These are phyloP conservation scores for Calophaca sinica DNA, from an alignment of 306 rosid genomes.

Conservation along the genomic window DNA sequence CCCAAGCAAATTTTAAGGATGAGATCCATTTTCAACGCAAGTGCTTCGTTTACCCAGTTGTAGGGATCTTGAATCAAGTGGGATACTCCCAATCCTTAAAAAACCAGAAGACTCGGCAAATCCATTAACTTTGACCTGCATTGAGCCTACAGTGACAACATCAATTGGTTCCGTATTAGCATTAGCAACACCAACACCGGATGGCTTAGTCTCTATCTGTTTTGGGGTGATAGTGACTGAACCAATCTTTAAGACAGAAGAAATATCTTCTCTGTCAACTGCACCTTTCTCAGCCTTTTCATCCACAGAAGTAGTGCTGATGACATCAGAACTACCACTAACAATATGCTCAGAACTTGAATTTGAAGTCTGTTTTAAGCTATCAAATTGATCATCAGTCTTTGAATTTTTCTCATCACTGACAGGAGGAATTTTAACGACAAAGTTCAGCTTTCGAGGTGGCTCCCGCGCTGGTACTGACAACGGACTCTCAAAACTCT, in stretches of 20 bases:
- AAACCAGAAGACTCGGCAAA: constrained; percentile 54
- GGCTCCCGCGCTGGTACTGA: constrained; percentile 58
- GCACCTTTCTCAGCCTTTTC: constrained; percentile 46
- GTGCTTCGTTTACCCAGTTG: constrained; percentile 53
- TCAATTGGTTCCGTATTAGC: constrained; percentile 45
- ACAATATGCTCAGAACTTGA: constrained; percentile 49
- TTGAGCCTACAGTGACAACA: constrained; percentile 77
- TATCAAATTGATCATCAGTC: constrained; percentile 46
- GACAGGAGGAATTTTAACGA: constrained; percentile 53
- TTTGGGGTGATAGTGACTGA: constrained; percentile 66
- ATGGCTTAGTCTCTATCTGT: constrained; percentile 53
- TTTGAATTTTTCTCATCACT: constrained; percentile 51
- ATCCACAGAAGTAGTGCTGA: constrained; percentile 27
- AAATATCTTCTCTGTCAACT: constrained; percentile 50
- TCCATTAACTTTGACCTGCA: constrained; percentile 77
- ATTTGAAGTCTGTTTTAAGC: constrained; percentile 40
- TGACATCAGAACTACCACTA: constrained; percentile 41
- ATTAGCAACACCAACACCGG: constrained; percentile 33
- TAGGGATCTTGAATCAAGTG: constrained; percentile 68
- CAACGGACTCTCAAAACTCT: constrained; percentile 59
- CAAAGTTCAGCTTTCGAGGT: constrained; percentile 66
- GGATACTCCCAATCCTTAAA: constrained; percentile 82
- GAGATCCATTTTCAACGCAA: constrained; percentile 50
- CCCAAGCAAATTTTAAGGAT: constrained; percentile 36
- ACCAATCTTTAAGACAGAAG: constrained; percentile 69